Evolutionary conservation across 768 basidiomycete genomes (phyloP), one percentile per base, ranked within the genome.

Genomic region (Trametes villosa): DNA sequence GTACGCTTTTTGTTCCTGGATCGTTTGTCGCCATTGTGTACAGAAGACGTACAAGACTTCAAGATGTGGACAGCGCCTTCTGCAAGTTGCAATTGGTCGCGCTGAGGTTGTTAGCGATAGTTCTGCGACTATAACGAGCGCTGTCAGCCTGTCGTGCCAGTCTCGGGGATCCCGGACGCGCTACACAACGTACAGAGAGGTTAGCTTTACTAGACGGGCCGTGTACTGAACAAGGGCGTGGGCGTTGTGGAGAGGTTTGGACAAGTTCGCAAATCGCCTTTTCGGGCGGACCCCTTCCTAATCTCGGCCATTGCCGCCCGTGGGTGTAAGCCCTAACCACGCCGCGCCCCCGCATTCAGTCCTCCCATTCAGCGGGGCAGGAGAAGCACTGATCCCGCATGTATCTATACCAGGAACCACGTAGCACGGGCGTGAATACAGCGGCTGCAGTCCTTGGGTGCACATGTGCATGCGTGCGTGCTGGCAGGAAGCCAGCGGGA

Each of bases 1-100:
- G 73, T 38, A 76, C 72, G 52, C 67, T 59, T 64, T 72, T 77
- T 22, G 71, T 71, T 50, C 70, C 72, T 49, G 74, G 73, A 51
- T 75, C 66, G 26, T 55, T 52, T 49, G 57, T 50, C 29, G 67
- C 62, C 69, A 71, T 69, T 29, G 59, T 22, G 18, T 13, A 40
- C 24, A 54, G 20, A 30, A 13, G 22, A 24, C 44, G 44, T 24
- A 13, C 22, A 26, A 45, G 36, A 18, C 7, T 38, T 38, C 36
- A 15, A 38, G 8, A 15, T 38, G 13, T 4, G 36, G 7, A 15
- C 4, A 3, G 7, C 13, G 36, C 36, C 13, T 38, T 38, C 13
- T 17, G 4, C 4, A 11, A 18, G 8, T 6, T 18, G 36, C 18
- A 6, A 11, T 51, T 15, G 40, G 44, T 27, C 11, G 22, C 4